These are phyloP conservation scores for Diplodia scrobiculata DNA, from an alignment of 2,329 filamentous ascomycete species.

Conservation along the genomic window DNA sequence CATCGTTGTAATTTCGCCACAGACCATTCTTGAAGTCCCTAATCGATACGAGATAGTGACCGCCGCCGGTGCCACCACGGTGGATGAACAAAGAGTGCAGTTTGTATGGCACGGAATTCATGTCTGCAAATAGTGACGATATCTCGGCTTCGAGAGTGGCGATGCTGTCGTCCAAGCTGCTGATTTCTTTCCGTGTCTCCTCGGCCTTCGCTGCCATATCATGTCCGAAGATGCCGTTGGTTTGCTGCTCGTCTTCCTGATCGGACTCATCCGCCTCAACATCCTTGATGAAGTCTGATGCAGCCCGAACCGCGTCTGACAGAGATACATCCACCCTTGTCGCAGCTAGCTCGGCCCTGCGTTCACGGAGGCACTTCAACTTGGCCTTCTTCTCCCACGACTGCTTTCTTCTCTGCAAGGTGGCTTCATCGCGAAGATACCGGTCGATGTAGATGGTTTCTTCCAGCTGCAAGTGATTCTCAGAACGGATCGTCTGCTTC, in stretches of 20 bases:
- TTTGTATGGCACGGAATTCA: slow-evolving; percentile 70
- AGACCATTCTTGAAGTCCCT: slow-evolving; percentile 77
- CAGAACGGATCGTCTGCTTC: slow-evolving; percentile 68
- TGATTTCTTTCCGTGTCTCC: slow-evolving; percentile 26
- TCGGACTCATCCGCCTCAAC: slow-evolving; percentile 25
- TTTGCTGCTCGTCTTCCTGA: neutral
- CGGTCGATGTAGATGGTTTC: slow-evolving; percentile 84
- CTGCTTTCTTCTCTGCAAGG: slow-evolving; percentile 63
- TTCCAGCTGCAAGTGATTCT: slow-evolving; percentile 74
- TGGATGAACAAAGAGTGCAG: slow-evolving; percentile 95
- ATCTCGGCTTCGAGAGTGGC: slow-evolving; percentile 54
- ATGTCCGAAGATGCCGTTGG: neutral
- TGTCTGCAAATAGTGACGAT: slow-evolving; percentile 62
- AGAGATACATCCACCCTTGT: slow-evolving; percentile 41
- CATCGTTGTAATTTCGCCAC: slow-evolving; percentile 96
- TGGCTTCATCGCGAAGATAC: slow-evolving; percentile 56
- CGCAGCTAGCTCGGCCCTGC: slow-evolving; percentile 47
- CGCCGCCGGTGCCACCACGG: slow-evolving; percentile 63
- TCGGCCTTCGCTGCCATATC: slow-evolving; percentile 29
- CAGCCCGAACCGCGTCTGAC: slow-evolving; percentile 39
- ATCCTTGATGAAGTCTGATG: slow-evolving; percentile 36
- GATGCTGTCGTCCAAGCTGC: slow-evolving; percentile 42
- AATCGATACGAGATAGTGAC: slow-evolving; percentile 98
- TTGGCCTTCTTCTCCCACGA: slow-evolving; percentile 74
- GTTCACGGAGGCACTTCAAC: slow-evolving; percentile 58